phyloP scores from a whole-genome alignment of 257 asterid species.

The Petunia secreta region DNA sequence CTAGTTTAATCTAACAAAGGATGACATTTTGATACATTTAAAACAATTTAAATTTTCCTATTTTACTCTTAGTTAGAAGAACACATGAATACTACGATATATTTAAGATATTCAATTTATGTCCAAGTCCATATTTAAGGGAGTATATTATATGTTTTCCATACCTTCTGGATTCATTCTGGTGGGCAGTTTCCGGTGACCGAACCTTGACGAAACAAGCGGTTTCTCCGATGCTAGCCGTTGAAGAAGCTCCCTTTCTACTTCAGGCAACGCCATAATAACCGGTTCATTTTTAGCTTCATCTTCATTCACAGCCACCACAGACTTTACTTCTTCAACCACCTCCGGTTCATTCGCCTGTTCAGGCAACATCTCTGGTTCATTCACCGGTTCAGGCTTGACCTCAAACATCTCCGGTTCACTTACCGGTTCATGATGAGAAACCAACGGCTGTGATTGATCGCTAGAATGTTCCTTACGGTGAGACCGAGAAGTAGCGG shows the following conservation, averaged over 20 bases:
- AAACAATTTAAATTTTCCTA: too few relatives aligned
- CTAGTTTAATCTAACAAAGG: too few relatives aligned
- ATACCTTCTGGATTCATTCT: conserved; percentile 59
- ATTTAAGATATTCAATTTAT: not conserved
- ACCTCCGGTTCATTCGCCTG: conserved; percentile 42
- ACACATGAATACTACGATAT: not conserved
- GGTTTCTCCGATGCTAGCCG: conserved; percentile 55
- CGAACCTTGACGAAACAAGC: conserved; percentile 52
- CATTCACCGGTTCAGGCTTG: not conserved
- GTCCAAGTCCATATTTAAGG: not conserved
- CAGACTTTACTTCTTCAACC: conserved; percentile 6
- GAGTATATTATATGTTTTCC: not conserved
- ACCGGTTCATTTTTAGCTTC: conserved; percentile 30
- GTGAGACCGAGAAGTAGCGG: conserved; percentile 34
- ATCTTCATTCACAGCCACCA: not conserved
- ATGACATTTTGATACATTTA: too few relatives aligned
- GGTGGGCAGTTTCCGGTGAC: conserved; percentile 46
- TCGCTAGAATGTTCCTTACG: conserved; percentile 19
- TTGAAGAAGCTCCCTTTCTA: conserved; percentile 31
- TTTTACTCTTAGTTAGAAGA: too few relatives aligned
- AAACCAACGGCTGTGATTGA: conserved; percentile 34
- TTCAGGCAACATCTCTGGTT: conserved; percentile 36
- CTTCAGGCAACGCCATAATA: conserved; percentile 22
- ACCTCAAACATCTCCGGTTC: conserved; percentile 28
- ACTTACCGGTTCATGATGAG: not conserved